phyloP scores from a whole-genome alignment of 2,329 filamentous ascomycete species.

The Verticillium alfalfae region DNA sequence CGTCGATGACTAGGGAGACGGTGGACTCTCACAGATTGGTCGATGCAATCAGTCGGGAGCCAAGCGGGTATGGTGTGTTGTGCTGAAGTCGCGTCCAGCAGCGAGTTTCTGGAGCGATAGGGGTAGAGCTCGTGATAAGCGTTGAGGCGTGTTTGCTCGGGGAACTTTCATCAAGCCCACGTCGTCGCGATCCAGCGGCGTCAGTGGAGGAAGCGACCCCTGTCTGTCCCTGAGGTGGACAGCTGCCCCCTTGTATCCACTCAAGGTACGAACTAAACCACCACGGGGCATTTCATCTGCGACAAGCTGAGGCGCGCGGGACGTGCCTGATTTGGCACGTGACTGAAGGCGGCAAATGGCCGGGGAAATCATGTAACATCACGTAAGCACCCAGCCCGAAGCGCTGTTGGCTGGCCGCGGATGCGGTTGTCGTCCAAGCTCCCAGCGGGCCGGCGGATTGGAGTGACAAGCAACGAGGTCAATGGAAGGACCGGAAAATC shows the following conservation, averaged over 20 bases:
- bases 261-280: background rate
- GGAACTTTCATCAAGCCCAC: background rate
- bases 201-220: background rate
- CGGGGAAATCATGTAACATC: constrained; percentile 5
- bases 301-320: background rate
- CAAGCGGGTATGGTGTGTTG: background rate
- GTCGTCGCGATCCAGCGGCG: background rate
- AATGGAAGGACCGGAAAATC: constrained; percentile 27
- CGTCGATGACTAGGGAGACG: constrained; percentile 1
- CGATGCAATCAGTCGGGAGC: background rate
- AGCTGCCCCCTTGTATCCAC: background rate
- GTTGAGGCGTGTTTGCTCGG: background rate
- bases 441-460: constrained; percentile 8
- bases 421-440: constrained; percentile 22
- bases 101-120: background rate
- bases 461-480: background rate
- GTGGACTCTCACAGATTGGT: background rate
- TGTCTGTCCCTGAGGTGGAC: background rate
- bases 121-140: constrained; percentile 3
- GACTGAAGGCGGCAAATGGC: constrained; percentile 10
- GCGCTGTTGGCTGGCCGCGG: background rate
- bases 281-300: background rate
- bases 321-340: constrained; percentile 4
- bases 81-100: background rate
- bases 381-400: background rate